Percentiles rank a stretch among this genome's conserved stretches.
Conservation (phyloP, 2,329 filamentous ascomycete species). For the Clonostachys solani region DNA sequence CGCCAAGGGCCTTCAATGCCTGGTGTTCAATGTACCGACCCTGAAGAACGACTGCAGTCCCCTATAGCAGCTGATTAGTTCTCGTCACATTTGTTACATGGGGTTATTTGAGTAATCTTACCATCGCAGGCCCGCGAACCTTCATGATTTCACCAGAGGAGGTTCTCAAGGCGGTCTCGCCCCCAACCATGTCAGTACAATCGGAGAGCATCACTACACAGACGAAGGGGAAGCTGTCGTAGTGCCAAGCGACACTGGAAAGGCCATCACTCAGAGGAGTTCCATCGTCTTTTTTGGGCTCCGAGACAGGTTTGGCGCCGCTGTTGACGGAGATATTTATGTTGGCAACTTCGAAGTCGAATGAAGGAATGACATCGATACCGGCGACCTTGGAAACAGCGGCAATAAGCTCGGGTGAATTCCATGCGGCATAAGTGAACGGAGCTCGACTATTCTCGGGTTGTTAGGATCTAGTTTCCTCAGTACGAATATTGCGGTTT, state of each 20-base stretch:
- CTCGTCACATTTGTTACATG: slow-evolving; percentile 6
- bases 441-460: slow-evolving; percentile 38
- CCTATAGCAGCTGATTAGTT: slow-evolving; percentile 20
- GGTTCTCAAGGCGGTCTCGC: slow-evolving; percentile 56
- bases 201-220: slow-evolving; percentile 66
- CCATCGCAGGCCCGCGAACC: slow-evolving; percentile 56
- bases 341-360: slow-evolving; percentile 51
- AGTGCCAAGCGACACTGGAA: slow-evolving; percentile 60
- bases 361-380: slow-evolving; percentile 46
- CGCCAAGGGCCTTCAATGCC: slow-evolving; percentile 54
- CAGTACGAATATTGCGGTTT: too few relatives aligned
- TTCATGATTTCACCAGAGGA: slow-evolving; percentile 49
- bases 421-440: slow-evolving; percentile 53
- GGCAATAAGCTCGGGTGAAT: slow-evolving; percentile 31
- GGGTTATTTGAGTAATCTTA: slow-evolving; percentile 21
- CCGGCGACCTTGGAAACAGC: slow-evolving; percentile 48
- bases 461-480: too few relatives aligned
- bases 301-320: slow-evolving; percentile 18
- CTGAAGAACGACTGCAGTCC: slow-evolving; percentile 59
- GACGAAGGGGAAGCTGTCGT: slow-evolving; percentile 63
- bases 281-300: too few relatives aligned
- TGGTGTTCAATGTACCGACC: slow-evolving; percentile 64
- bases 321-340: slow-evolving; percentile 49
- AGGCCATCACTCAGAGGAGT: slow-evolving; percentile 30
- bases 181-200: slow-evolving; percentile 57